Conservation (phyloP, 2,329 filamentous ascomycete species). For the Rasamsonia emersonii region DNA sequence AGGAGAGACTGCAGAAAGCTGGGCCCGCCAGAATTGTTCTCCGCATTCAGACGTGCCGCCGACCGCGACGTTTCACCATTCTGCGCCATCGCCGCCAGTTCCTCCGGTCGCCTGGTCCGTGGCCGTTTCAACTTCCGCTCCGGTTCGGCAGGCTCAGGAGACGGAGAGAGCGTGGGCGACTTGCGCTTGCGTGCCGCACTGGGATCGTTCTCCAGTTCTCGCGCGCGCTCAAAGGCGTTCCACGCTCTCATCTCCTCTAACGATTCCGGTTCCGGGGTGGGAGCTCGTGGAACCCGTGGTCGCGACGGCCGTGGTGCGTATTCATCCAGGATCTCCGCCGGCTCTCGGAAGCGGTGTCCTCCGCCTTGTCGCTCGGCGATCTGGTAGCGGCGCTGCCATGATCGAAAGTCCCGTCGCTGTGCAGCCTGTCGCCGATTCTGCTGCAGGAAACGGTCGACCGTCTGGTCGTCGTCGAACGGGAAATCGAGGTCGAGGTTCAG, state of each 20-base stretch:
- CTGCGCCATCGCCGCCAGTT: conserved; percentile 38
- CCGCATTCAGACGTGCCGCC: conserved; percentile 24
- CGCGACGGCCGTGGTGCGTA: conserved; percentile 33
- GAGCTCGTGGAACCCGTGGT: conserved; percentile 28
- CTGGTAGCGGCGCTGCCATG: conserved; percentile 76
- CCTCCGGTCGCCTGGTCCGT: conserved; percentile 61
- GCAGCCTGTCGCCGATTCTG: conserved; percentile 38
- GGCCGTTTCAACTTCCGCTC: conserved; percentile 83
- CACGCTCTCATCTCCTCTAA: conserved; percentile 76
- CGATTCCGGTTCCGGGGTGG: conserved; percentile 56
- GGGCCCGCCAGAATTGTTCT: conserved; percentile 46
- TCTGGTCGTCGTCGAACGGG: conserved; percentile 67
- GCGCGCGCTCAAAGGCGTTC: conserved; percentile 81
- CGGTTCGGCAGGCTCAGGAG: conserved; percentile 56
- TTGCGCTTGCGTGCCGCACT: conserved; percentile 42
- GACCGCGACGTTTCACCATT: conserved; percentile 32
- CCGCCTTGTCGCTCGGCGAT: conserved; percentile 75
- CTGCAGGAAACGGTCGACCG: conserved; percentile 49
- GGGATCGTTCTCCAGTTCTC: conserved; percentile 54
- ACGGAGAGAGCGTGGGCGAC: conserved; percentile 66
- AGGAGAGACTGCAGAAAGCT: conserved; percentile 81
- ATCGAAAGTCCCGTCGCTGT: conserved; percentile 51
- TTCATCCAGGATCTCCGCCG: conserved; percentile 53
- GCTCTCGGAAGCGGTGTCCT: conserved; percentile 60
- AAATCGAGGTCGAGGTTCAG: conserved; percentile 73